These are phyloP conservation scores for Cutaneotrichosporon cyanovorans DNA, from an alignment of 1,284 basidiomycete genomes.

Conservation along the genomic window DNA sequence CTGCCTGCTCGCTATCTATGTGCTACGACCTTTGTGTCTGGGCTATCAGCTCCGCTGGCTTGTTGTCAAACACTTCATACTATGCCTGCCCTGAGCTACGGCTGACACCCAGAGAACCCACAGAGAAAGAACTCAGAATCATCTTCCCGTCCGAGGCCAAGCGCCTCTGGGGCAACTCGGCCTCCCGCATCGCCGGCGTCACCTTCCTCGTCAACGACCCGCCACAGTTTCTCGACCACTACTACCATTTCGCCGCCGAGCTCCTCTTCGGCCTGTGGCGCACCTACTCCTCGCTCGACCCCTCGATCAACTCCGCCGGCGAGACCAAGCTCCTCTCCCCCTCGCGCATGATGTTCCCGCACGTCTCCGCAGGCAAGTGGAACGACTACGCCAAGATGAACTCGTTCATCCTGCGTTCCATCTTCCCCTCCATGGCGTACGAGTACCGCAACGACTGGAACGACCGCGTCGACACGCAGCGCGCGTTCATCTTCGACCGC, in stretches of 20 bases:
- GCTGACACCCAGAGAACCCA: conserved; percentile 49
- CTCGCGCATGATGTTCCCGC: conserved; percentile 65
- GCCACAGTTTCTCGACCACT: conserved; percentile 62
- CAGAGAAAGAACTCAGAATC: conserved; percentile 67
- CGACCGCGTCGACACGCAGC: conserved; percentile 58
- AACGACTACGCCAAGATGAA: conserved; percentile 65
- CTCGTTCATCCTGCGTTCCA: conserved; percentile 64
- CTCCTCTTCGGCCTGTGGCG: conserved; percentile 82
- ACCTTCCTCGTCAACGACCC: conserved; percentile 64
- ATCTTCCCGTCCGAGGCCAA: conserved; percentile 63
- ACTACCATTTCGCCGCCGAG: conserved; percentile 66
- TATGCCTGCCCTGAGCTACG: no score
- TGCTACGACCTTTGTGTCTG: no score
- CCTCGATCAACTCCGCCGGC: conserved; percentile 57
- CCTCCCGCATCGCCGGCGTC: conserved; percentile 39
- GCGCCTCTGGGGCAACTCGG: conserved; percentile 55
- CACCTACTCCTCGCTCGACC: conserved; percentile 71
- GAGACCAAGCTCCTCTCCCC: conserved; percentile 59
- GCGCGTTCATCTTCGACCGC: conserved; percentile 69
- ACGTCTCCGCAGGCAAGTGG: conserved; percentile 66
- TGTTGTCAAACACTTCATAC: background rate
- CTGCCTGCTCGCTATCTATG: no score
- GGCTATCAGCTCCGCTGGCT: no score
- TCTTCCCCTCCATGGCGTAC: conserved; percentile 60
- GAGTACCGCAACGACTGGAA: conserved; percentile 53